phyloP scores from a whole-genome alignment of 352 stramenopile genomes.

The Elongisporangium prolatum region DNA sequence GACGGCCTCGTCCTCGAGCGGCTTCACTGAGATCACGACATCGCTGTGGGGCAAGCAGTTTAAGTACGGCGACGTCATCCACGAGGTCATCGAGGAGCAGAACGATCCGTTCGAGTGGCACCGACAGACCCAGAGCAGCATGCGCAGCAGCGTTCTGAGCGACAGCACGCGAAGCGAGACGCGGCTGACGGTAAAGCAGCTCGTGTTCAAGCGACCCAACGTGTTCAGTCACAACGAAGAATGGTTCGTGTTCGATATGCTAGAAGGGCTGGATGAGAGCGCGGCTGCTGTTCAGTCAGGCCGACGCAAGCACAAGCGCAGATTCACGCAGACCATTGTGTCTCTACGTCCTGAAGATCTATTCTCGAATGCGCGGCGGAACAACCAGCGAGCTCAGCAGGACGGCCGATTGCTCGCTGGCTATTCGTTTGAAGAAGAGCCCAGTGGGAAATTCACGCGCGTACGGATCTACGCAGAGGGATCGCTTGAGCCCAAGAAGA shows the following conservation, averaged over 20 bases:
- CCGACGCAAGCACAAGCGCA: background rate
- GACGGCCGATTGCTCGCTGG: slow-evolving; percentile 3
- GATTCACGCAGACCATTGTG: slow-evolving; percentile 18
- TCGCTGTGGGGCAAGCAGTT: background rate
- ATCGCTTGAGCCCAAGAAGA: slow-evolving; percentile 2
- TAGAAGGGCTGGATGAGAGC: background rate
- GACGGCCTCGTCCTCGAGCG: background rate
- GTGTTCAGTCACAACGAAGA: slow-evolving; percentile 21
- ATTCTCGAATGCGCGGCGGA: background rate
- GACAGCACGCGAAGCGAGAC: background rate
- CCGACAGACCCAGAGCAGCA: background rate
- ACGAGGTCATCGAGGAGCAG: background rate
- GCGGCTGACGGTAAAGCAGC: slow-evolving; percentile 25
- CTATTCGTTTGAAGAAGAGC: slow-evolving; percentile 27
- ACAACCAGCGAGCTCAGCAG: background rate
- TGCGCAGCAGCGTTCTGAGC: background rate
- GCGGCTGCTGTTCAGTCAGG: background rate
- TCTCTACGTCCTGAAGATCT: slow-evolving; percentile 16
- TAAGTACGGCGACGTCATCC: background rate
- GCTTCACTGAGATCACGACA: background rate
- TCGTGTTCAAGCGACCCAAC: slow-evolving; percentile 19
- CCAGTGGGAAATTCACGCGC: slow-evolving; percentile 18
- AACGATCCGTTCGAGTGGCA: background rate
- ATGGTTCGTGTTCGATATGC: slow-evolving; percentile 24
- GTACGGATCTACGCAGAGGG: slow-evolving; percentile 33